Conservation (phyloP, 2,329 filamentous ascomycete species). For the Alternaria sp. region DNA sequence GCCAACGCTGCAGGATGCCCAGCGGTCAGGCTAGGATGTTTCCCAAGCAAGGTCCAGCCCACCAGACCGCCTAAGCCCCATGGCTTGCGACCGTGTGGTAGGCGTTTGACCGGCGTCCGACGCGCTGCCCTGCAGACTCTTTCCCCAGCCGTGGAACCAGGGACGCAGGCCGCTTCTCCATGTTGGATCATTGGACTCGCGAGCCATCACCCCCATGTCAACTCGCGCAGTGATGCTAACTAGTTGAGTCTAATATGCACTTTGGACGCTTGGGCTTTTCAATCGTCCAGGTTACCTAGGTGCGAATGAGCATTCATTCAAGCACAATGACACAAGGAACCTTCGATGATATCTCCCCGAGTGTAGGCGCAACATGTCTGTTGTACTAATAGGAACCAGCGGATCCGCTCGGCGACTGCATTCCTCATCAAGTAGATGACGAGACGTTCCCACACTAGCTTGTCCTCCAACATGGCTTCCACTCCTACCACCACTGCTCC, state of each 20-base stretch:
- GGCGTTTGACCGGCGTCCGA: slow-evolving; percentile 35
- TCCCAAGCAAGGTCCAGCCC: slow-evolving; percentile 33
- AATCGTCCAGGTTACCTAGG: slow-evolving; percentile 41
- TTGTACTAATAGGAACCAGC: slow-evolving; percentile 33
- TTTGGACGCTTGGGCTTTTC: slow-evolving; percentile 43
- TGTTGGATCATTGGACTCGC: slow-evolving; percentile 29
- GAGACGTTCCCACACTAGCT: slow-evolving; percentile 4
- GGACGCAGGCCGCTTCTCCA: slow-evolving; percentile 32
- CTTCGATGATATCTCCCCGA: slow-evolving; percentile 29
- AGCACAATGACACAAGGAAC: slow-evolving; percentile 43
- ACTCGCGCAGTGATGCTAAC: slow-evolving; percentile 32
- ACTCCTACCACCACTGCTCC: slow-evolving; percentile 43
- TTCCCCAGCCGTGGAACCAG: slow-evolving; percentile 33
- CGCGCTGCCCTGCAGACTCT: slow-evolving; percentile 35
- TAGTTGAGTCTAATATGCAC: slow-evolving; percentile 43
- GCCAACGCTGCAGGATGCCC: slow-evolving; percentile 34
- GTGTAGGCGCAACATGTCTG: slow-evolving; percentile 35
- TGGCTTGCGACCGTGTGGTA: slow-evolving; percentile 34
- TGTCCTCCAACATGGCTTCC: slow-evolving; percentile 22
- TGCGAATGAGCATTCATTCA: slow-evolving; percentile 34
- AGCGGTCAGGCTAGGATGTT: slow-evolving; percentile 28
- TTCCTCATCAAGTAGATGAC: slow-evolving; percentile 28
- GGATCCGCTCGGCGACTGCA: slow-evolving; percentile 29
- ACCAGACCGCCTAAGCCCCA: slow-evolving; percentile 33
- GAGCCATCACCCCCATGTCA: slow-evolving; percentile 26